These are phyloP conservation scores for Capronia americana DNA, from an alignment of 2,329 filamentous ascomycete species.

Conservation along the genomic window DNA sequence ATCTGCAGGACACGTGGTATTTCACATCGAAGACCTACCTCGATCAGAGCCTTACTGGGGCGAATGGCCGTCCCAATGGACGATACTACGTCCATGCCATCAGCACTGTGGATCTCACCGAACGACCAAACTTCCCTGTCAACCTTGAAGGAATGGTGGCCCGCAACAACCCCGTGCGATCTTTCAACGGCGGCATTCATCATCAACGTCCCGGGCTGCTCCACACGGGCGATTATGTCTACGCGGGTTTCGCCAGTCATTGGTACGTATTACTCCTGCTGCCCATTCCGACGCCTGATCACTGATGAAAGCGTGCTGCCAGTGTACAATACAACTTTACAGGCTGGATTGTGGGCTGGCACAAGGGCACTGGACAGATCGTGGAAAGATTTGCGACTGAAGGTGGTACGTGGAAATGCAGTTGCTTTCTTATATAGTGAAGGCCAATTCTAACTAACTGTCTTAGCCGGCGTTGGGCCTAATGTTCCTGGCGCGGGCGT, in stretches of 20 bases:
- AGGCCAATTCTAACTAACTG: not conserved
- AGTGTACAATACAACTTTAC: constrained; percentile 62
- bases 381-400: constrained; percentile 35
- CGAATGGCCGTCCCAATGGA: constrained; percentile 46
- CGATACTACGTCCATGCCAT: constrained; percentile 52
- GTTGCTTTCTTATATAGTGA: not conserved
- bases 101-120: constrained; percentile 48
- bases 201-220: constrained; percentile 60
- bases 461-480: constrained; percentile 31
- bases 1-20: constrained; percentile 53
- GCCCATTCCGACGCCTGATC: not conserved
- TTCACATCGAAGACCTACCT: constrained; percentile 58
- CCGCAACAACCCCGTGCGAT: constrained; percentile 56
- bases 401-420: constrained; percentile 14
- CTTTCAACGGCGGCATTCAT: constrained; percentile 60
- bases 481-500: constrained; percentile 32
- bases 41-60: constrained; percentile 47
- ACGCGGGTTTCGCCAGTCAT: constrained; percentile 62
- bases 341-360: constrained; percentile 59
- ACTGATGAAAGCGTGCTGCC: constrained; percentile 5
- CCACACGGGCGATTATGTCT: constrained; percentile 56
- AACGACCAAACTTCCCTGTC: constrained; percentile 55
- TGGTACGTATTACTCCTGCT: constrained; percentile 44
- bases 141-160: constrained; percentile 55
- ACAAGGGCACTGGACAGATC: constrained; percentile 41